These are phyloP conservation scores for Graphilbum ipis-grandicollis DNA, from an alignment of 2,329 filamentous ascomycete genomes.

Conservation along the genomic window DNA sequence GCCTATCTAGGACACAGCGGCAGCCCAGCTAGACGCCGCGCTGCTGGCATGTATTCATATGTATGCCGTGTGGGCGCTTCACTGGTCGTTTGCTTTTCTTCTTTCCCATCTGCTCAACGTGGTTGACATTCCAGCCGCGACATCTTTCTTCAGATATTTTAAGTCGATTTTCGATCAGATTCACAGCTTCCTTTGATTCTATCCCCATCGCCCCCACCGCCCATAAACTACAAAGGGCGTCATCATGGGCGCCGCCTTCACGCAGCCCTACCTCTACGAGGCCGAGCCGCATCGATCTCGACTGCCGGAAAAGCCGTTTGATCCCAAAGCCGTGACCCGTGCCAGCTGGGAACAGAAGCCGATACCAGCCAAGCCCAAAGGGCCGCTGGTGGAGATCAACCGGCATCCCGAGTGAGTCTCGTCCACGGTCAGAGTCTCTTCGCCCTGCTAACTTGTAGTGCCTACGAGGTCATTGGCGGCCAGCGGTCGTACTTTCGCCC, in stretches of 20 bases:
- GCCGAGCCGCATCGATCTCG: slow-evolving; percentile 29
- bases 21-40: no score
- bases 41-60: no score
- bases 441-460: slow-evolving; percentile 16
- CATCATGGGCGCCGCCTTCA: not conserved
- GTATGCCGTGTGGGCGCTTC: no score
- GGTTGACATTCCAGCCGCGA: no score
- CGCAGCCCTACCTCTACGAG: slow-evolving; percentile 56
- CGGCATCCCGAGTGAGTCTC: slow-evolving; percentile 62
- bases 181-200: no score
- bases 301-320: slow-evolving; percentile 45
- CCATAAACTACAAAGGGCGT: not conserved
- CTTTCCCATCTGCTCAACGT: no score
- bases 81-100: no score
- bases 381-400: slow-evolving; percentile 69
- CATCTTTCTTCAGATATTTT: no score
- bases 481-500: slow-evolving; percentile 42
- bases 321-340: slow-evolving; percentile 72
- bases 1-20: no score
- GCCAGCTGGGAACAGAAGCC: slow-evolving; percentile 54
- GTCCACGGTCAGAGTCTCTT: not conserved
- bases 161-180: no score
- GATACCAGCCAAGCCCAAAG: slow-evolving; percentile 47
- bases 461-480: slow-evolving; percentile 47
- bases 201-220: no score